Evolutionary conservation across 345 rosid species (phyloP).

Genomic region (Mercurialis annua): DNA sequence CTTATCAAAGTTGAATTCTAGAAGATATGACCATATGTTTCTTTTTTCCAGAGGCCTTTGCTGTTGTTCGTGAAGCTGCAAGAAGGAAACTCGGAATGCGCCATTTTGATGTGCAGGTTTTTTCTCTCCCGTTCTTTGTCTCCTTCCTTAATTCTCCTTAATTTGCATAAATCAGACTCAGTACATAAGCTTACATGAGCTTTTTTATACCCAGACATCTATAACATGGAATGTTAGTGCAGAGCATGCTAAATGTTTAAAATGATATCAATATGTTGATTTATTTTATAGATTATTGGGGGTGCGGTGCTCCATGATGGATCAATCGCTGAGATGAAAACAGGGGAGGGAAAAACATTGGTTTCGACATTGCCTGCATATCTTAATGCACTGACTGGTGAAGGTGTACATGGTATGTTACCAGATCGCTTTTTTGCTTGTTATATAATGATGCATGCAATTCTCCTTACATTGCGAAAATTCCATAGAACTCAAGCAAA

Average conservation of each 20-base stretch:
- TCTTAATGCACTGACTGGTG: constrained; percentile 85
- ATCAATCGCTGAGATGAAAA: constrained; percentile 96
- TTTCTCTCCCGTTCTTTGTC: constrained; percentile 5
- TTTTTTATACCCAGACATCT: not conserved
- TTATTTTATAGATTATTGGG: constrained; percentile 67
- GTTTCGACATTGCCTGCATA: constrained; percentile 97
- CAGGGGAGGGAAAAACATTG: constrained; percentile 94
- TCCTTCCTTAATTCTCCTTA: not conserved
- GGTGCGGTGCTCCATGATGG: constrained; percentile 98
- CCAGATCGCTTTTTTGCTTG: not conserved
- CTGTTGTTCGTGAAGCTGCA: constrained; percentile 96
- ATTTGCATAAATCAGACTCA: not conserved
- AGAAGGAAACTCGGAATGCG: constrained; percentile 98
- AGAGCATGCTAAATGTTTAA: not conserved
- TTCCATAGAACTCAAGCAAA: not conserved
- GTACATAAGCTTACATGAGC: not conserved
- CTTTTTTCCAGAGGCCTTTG: constrained; percentile 66
- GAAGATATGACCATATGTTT: not conserved
- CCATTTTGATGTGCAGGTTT: constrained; percentile 98
- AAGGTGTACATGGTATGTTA: constrained; percentile 92
- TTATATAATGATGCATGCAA: not conserved
- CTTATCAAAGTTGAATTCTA: not conserved
- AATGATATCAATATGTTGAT: constrained; percentile 18
- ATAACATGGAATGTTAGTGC: not conserved
- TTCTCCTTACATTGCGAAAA: not conserved